Evolutionary conservation across 768 basidiomycete genomes (phyloP).

Genomic region (Pisolithus tinctorius): DNA sequence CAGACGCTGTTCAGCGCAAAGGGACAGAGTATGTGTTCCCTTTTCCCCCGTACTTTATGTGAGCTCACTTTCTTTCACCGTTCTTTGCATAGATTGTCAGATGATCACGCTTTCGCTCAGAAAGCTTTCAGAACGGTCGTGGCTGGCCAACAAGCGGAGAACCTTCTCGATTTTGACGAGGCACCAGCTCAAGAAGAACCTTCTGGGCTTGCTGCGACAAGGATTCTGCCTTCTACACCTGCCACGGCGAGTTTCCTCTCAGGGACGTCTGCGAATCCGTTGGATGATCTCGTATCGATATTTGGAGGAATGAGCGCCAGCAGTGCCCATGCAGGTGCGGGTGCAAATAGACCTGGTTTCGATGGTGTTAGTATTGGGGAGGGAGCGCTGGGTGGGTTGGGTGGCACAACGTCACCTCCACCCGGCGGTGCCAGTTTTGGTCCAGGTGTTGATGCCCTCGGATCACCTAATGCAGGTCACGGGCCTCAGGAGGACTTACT

Average conservation of each 20-base stretch:
- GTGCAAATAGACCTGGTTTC: too few relatives aligned
- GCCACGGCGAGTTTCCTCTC: slow-evolving; percentile 69
- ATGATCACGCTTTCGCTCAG: slow-evolving; percentile 67
- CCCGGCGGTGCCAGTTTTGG: neutral
- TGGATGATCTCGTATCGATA: slow-evolving; percentile 91
- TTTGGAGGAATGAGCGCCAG: slow-evolving; percentile 54
- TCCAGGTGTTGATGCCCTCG: slow-evolving; percentile 16
- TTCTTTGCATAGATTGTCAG: slow-evolving; percentile 37
- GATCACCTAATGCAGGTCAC: slow-evolving; percentile 18
- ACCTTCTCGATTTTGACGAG: slow-evolving; percentile 91
- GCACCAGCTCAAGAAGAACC: slow-evolving; percentile 54
- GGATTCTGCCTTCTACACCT: slow-evolving; percentile 62
- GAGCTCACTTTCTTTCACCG: neutral
- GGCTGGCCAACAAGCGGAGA: slow-evolving; percentile 89
- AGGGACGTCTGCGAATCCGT: slow-evolving; percentile 79
- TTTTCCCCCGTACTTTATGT: neutral
- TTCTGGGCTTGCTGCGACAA: slow-evolving; percentile 72
- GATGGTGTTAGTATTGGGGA: slow-evolving; percentile 3
- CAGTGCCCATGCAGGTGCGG: slow-evolving; percentile 6
- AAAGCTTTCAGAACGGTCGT: slow-evolving; percentile 90
- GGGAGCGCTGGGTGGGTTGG: slow-evolving; percentile 20
- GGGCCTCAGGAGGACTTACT: slow-evolving; percentile 46
- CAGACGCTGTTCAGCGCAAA: slow-evolving; percentile 66
- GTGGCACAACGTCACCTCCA: slow-evolving; percentile 8
- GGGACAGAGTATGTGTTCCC: slow-evolving; percentile 46